Percentiles rank a stretch among this genome's conserved stretches.
phyloP scores from a whole-genome alignment of 805 yeast species.

The Nakazawaea siamensis region DNA sequence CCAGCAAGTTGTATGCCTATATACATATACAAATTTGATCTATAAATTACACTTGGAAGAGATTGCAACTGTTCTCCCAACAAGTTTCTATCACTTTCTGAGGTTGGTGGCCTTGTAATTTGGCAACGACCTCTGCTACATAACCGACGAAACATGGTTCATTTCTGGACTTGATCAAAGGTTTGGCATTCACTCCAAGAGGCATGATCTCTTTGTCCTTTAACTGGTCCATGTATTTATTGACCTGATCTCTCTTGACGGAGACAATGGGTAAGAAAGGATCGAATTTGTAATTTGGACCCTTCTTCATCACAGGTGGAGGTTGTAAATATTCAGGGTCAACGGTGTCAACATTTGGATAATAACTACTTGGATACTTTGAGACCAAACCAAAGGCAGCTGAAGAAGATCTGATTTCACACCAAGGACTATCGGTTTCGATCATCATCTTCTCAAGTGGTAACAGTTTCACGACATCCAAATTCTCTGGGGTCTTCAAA shows the following conservation, averaged over 20 bases:
- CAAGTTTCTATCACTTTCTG: constrained; percentile 37
- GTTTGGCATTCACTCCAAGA: constrained; percentile 15
- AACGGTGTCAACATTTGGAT: constrained; percentile 27
- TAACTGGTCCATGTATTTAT: constrained; percentile 17
- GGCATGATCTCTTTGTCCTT: constrained; percentile 20
- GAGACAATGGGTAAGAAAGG: constrained; percentile 53
- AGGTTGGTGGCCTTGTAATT: constrained; percentile 29
- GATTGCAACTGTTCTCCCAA: constrained; percentile 39
- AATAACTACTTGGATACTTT: constrained; percentile 46
- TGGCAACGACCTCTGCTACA: constrained; percentile 65
- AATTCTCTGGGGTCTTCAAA: constrained; percentile 65
- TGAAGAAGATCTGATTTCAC: constrained; percentile 83
- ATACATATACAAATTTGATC: too few relatives aligned
- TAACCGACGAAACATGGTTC: constrained; percentile 86
- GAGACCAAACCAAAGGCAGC: constrained; percentile 57
- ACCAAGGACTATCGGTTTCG: constrained; percentile 99
- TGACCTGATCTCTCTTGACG: constrained; percentile 56
- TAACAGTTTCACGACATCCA: constrained; percentile 54
- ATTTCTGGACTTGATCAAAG: constrained; percentile 74
- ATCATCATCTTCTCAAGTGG: constrained; percentile 68
- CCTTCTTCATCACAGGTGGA: constrained; percentile 12
- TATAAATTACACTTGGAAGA: too few relatives aligned
- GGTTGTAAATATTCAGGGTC: constrained; percentile 1
- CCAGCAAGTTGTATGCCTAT: too few relatives aligned
- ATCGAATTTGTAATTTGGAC: constrained; percentile 27